These are phyloP conservation scores for Westerdykella sp. DNA, from an alignment of 2,329 filamentous ascomycete genomes.

Conservation along the genomic window DNA sequence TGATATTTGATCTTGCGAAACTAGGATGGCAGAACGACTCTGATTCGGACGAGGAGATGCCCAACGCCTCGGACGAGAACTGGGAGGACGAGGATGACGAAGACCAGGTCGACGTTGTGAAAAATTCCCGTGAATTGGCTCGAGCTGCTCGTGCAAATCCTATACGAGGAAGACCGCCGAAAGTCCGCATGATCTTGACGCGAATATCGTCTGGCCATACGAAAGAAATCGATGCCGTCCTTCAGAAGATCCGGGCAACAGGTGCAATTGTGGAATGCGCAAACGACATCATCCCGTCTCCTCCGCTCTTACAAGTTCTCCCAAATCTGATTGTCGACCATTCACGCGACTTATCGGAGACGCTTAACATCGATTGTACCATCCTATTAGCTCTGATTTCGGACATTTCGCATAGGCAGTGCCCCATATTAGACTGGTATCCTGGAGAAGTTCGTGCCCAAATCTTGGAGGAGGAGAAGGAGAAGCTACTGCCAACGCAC, in stretches of 20 bases:
- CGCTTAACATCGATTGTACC: constrained; percentile 60
- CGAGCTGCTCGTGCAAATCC: constrained; percentile 52
- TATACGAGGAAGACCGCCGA: constrained; percentile 55
- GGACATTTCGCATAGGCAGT: constrained; percentile 59
- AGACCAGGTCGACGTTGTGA: constrained; percentile 52
- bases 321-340: constrained; percentile 35
- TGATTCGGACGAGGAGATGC: constrained; percentile 41
- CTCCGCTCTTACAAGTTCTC: constrained; percentile 20
- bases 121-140: constrained; percentile 53
- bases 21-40: constrained; percentile 55
- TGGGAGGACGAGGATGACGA: constrained; percentile 46
- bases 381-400: constrained; percentile 67
- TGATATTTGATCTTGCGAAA: constrained; percentile 64
- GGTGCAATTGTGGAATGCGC: constrained; percentile 37
- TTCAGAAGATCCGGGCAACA: constrained; percentile 51
- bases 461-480: constrained; percentile 57
- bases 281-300: constrained; percentile 19
- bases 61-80: constrained; percentile 27
- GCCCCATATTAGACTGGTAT: constrained; percentile 44
- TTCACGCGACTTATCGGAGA: constrained; percentile 36
- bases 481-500: constrained; percentile 54
- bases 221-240: constrained; percentile 51
- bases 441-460: constrained; percentile 58
- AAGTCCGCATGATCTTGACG: constrained; percentile 55
- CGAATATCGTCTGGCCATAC: constrained; percentile 48